Base-by-base conservation (phyloP, 495 filamentous ascomycete species). In the Lasiosphaeria miniovina region DNA sequence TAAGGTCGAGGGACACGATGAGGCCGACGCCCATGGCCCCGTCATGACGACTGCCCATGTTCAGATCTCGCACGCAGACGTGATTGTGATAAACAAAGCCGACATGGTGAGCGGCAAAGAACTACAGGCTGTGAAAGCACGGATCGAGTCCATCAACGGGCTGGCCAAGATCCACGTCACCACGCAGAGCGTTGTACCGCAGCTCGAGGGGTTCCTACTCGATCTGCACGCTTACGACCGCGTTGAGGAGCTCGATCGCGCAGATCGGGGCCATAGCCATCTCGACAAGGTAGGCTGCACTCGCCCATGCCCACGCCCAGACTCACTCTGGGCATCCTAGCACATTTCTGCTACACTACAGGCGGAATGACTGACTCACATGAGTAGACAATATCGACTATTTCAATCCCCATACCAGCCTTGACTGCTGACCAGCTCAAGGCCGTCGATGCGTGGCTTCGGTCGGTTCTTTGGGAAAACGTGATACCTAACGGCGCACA, bases 61-160 rank as follows among this genome's bases (percentile, higher is more conserved):
- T 60, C 94, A 98, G 65, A 96, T 98, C 45, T 95, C 90, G 3
- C 93, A 97, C 68, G 95, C 94, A n/a, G 94, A 98, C 75, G 90
- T 96, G 14, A 82, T 98, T 17, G 83, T 98, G 45, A 82, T 98
- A 49, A 98, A 98, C 74, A 98, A 98, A 71, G 79, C 84, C n/a
- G 94, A 98, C 69, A 75, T 96, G 0, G 91, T 98, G n/a, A 82
- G 82, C 12, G 66, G 77, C 0, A 72, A 82, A 10, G 86, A 96
- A 61, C 75, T 98, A 11, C 74, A 82, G 10, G 69, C 60, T 2
- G 86, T 96, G 6, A 75, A 75, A 60, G 80, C 84, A 35, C 81
- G 93, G 40, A 83, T 98, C 46, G 70, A 75, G 38, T 84, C 89
- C 14, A 98, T 98, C 70, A 98, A 98, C 69, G 90, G 88, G 31